Conservation (phyloP, 2,329 filamentous ascomycete genomes). For the Chlorencoelia australis region DNA sequence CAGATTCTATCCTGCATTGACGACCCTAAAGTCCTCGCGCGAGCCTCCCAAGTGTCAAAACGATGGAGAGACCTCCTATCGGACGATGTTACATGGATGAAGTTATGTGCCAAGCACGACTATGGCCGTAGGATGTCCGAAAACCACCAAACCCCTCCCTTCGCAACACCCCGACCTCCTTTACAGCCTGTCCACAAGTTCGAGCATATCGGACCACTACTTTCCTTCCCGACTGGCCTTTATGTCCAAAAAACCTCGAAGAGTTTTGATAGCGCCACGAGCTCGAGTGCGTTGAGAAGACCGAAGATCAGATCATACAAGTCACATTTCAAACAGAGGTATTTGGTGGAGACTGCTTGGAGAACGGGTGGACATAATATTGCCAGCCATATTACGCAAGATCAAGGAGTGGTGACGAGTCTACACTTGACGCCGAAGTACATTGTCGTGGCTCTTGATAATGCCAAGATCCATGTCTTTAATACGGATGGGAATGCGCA, state of each 20-base stretch:
- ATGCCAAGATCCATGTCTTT: slow-evolving; percentile 97
- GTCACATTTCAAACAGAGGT: slow-evolving; percentile 94
- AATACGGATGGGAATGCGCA: slow-evolving; percentile 82
- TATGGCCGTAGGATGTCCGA: slow-evolving; percentile 54
- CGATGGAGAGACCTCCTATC: slow-evolving; percentile 88
- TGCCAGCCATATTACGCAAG: slow-evolving; percentile 82
- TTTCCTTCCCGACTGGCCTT: slow-evolving; percentile 38
- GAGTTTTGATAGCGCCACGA: slow-evolving; percentile 44
- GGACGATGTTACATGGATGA: slow-evolving; percentile 98
- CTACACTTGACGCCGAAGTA: slow-evolving; percentile 90
- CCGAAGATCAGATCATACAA: slow-evolving; percentile 74
- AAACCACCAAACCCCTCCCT: slow-evolving; percentile 16
- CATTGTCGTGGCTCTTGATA: slow-evolving; percentile 94
- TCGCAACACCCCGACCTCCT: slow-evolving; percentile 18
- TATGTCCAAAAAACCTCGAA: slow-evolving; percentile 27
- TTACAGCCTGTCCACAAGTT: slow-evolving; percentile 20
- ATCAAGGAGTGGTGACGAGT: slow-evolving; percentile 94
- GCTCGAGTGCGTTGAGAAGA: slow-evolving; percentile 34
- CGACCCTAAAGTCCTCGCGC: slow-evolving; percentile 84
- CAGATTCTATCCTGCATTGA: slow-evolving; percentile 95
- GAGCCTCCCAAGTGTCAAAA: slow-evolving; percentile 91
- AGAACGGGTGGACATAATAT: slow-evolving; percentile 79
- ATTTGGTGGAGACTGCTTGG: slow-evolving; percentile 96
- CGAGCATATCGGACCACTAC: slow-evolving; percentile 17
- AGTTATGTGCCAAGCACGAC: slow-evolving; percentile 90